A percentile compares a stretch with the other conserved stretches of the same genome.
phyloP scores from a whole-genome alignment of 2,329 filamentous ascomycete genomes.

The Aspergillus sp. region DNA sequence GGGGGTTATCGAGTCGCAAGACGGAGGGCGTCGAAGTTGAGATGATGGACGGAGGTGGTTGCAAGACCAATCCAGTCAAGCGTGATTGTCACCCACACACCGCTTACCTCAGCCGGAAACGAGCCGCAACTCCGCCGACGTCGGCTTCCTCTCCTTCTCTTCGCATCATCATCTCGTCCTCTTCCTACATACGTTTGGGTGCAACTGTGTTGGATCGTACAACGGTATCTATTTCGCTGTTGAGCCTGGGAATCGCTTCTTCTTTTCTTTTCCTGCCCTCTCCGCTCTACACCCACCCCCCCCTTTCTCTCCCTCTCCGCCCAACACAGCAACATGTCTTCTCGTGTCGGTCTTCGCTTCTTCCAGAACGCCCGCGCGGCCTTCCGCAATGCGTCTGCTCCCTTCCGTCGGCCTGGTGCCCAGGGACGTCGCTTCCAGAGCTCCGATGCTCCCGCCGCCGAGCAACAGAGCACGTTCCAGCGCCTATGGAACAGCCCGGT shows the following conservation, averaged over 20 bases:
- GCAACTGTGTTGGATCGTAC: not conserved
- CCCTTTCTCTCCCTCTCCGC: conserved; percentile 6
- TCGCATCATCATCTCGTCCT: conserved; percentile 14
- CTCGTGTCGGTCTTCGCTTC: conserved; percentile 59
- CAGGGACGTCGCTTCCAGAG: conserved; percentile 68
- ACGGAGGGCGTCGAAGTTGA: not conserved
- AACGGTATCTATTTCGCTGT: not conserved
- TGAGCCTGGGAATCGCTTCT: too few species aligned
- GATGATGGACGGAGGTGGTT: conserved; percentile 10
- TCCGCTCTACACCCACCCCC: conserved; percentile 14
- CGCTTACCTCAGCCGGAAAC: conserved; percentile 31
- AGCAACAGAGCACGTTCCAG: conserved; percentile 59
- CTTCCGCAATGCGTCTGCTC: conserved; percentile 55
- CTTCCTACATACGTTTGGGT: conserved; percentile 7
- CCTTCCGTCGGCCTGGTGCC: conserved; percentile 51
- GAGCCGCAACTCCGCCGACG: conserved; percentile 21
- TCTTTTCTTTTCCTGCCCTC: conserved; percentile 5
- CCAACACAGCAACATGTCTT: conserved; percentile 47
- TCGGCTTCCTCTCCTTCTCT: conserved; percentile 10
- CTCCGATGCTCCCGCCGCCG: conserved; percentile 53
- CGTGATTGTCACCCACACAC: conserved; percentile 15
- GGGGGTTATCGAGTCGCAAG: conserved; percentile 9
- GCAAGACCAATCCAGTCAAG: conserved; percentile 24
- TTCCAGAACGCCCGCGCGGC: conserved; percentile 51
- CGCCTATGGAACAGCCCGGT: conserved; percentile 81